Percentiles rank a stretch among this genome's conserved stretches.
phyloP scores from a whole-genome alignment of 108 stramenopile genomes.

The Cyclostephanos invisitatus region DNA sequence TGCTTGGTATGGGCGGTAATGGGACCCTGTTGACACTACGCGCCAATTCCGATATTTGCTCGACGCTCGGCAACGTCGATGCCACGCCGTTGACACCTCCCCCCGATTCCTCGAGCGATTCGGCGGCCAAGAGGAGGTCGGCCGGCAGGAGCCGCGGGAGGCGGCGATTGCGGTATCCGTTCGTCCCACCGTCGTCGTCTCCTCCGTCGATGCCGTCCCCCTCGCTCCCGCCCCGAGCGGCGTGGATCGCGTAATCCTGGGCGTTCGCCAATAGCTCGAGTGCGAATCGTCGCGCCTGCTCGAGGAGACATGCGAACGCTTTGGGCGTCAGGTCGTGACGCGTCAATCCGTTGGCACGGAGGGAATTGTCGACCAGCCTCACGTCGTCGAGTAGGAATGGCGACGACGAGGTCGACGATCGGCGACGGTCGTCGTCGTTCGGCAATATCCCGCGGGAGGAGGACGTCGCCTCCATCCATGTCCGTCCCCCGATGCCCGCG shows the following conservation, averaged over 20 bases:
- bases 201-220: background rate
- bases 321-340: conserved; percentile 69
- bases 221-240: conserved; percentile 36
- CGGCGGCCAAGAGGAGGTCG: conserved; percentile 54
- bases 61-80: conserved; percentile 57
- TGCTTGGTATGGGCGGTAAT: conserved; percentile 71
- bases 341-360: conserved; percentile 57
- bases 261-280: conserved; percentile 75
- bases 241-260: conserved; percentile 72
- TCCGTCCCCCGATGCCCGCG: conserved; percentile 27
- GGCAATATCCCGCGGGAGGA: background rate
- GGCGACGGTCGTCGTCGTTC: background rate
- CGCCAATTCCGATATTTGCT: conserved; percentile 46
- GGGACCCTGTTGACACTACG: conserved; percentile 67
- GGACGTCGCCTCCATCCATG: conserved; percentile 32
- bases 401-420: background rate
- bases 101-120: conserved; percentile 59
- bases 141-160: conserved; percentile 36
- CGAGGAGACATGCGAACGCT: conserved; percentile 72
- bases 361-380: conserved; percentile 61
- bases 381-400: conserved; percentile 64
- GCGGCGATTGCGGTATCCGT: background rate
- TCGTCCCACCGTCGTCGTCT: background rate
- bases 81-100: conserved; percentile 23
- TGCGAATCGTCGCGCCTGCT: conserved; percentile 79